Base-by-base conservation (phyloP, 2,329 filamentous ascomycete genomes). In the Ophiostoma tasmaniense region DNA sequence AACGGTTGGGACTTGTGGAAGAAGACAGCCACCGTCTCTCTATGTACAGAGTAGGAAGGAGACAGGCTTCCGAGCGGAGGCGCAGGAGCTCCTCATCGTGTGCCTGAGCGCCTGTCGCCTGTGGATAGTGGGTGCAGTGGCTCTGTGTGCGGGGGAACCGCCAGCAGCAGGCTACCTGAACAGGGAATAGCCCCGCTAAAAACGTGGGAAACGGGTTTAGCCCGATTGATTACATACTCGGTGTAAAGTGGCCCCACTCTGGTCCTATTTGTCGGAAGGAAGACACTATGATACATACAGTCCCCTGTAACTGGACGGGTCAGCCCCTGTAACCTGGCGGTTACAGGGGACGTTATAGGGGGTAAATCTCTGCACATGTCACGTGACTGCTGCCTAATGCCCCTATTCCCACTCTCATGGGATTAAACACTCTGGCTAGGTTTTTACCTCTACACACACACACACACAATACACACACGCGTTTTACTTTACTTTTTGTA, bases 201-300 rank as follows among this genome's bases (percentile, higher is more conserved):
- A 70, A 70, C 69, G 66, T 68, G 69, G 66, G 37, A 55, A 67
- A 67, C 30, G 61, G 66, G 68, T 30, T 66, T 70, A 61, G 66
- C 61, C 33, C 33, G 33, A 17, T 30, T 61, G 55, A 61, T 61
- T 61, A 61, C 55, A 55, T 55, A 55, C 50, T 55, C 50, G 50
- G 50, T 55, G 50, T 55, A 55, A 55, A 55, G n/a, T 25, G 50
- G 10, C 7, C n/a, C 50, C 50, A 55, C 50, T 55, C 17, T 25
- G 11, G 50, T 25, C n/a, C 0, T 25, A 25, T 2, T n/a, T n/a
- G n/a, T n/a, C n/a, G n/a, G n/a, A n/a, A n/a, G n/a, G n/a, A n/a
- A n/a, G n/a, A n/a, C n/a, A n/a, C n/a, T n/a, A n/a, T n/a, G n/a
- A n/a, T n/a, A n/a, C n/a, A n/a, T n/a, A n/a, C n/a, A n/a, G n/a